phyloP scores from a whole-genome alignment of 1,284 basidiomycete species.

The Sutorius eximius region DNA sequence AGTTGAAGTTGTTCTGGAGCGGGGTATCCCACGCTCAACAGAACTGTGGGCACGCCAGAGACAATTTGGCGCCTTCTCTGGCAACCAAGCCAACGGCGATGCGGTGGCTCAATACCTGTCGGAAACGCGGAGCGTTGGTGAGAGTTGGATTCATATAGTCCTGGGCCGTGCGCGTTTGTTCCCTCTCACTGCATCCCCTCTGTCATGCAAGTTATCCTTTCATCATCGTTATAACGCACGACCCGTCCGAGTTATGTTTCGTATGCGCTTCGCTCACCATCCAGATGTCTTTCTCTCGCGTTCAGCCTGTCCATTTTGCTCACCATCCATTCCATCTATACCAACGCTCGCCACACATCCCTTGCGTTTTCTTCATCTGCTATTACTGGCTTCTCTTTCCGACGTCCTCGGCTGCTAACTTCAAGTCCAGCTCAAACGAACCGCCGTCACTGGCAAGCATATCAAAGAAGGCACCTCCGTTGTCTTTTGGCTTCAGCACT shows the following conservation, averaged over 20 bases:
- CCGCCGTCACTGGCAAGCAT: conserved; percentile 89
- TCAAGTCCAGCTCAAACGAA: conserved; percentile 75
- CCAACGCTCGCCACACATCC: too few relatives aligned
- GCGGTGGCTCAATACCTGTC: not conserved
- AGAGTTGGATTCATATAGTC: too few relatives aligned
- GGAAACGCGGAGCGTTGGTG: not conserved
- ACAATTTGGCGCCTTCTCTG: not conserved
- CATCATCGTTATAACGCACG: too few relatives aligned
- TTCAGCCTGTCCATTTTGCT: too few relatives aligned
- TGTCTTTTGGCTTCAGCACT: conserved; percentile 93
- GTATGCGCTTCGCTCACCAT: too few relatives aligned
- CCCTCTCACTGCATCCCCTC: too few relatives aligned
- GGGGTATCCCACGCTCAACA: conserved; percentile 67
- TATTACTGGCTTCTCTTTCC: conserved; percentile 44
- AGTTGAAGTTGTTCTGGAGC: conserved; percentile 94
- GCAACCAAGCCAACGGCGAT: not conserved
- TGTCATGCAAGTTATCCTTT: too few relatives aligned
- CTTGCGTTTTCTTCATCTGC: too few relatives aligned
- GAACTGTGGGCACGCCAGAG: not conserved
- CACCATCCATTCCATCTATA: too few relatives aligned
- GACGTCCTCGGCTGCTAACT: conserved; percentile 16
- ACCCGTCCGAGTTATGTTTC: too few relatives aligned
- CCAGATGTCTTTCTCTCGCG: too few relatives aligned
- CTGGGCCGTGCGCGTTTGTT: too few relatives aligned
- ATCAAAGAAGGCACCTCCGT: conserved; percentile 96